phyloP scores from a whole-genome alignment of 2,329 filamentous ascomycete species.

The Neofusicoccum cordaticola region DNA sequence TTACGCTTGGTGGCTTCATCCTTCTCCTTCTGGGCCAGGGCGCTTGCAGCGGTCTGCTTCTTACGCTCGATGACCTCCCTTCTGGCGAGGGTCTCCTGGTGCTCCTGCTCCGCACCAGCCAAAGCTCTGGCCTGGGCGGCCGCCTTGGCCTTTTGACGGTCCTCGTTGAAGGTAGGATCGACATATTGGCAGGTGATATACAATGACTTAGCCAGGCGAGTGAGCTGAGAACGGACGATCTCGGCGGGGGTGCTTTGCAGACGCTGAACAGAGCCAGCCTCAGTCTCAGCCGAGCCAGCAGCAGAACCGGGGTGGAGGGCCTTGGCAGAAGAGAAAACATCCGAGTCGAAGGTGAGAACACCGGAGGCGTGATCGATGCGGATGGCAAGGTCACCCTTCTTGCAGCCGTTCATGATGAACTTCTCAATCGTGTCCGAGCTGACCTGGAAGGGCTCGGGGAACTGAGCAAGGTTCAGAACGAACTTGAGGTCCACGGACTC shows the following conservation, averaged over 20 bases:
- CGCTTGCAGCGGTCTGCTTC: constrained; percentile 91
- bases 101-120: constrained; percentile 88
- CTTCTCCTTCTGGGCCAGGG: constrained; percentile 82
- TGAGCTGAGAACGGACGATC: constrained; percentile 93
- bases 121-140: constrained; percentile 77
- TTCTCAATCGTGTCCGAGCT: constrained; percentile 91
- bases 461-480: constrained; percentile 88
- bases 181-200: constrained; percentile 96
- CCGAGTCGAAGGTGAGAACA: constrained; percentile 93
- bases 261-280: constrained; percentile 82
- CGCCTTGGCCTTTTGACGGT: constrained; percentile 73
- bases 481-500: constrained; percentile 95
- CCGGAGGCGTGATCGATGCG: constrained; percentile 94
- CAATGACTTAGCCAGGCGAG: constrained; percentile 83
- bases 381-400: constrained; percentile 97
- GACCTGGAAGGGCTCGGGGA: constrained; percentile 95
- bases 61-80: constrained; percentile 93
- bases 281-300: constrained; percentile 82
- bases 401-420: constrained; percentile 99
- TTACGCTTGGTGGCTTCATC: constrained; percentile 89
- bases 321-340: constrained; percentile 97
- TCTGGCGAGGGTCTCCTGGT: constrained; percentile 77
- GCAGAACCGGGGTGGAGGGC: constrained; percentile 80
- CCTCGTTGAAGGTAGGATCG: constrained; percentile 82
- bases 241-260: constrained; percentile 97